These are phyloP conservation scores for Hevea brasiliensis DNA, from an alignment of 345 rosid species.

Conservation along the genomic window DNA sequence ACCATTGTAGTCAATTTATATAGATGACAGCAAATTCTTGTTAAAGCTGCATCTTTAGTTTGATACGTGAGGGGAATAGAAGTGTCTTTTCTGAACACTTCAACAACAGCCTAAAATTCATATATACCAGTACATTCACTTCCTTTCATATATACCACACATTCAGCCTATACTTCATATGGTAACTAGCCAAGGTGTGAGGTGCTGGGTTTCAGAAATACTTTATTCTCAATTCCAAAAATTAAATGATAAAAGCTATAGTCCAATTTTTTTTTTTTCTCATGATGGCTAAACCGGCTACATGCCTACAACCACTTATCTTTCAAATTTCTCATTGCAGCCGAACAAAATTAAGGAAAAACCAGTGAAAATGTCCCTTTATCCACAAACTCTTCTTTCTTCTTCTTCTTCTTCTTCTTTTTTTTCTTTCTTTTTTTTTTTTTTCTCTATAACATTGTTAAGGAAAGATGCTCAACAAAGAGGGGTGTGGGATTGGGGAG, in stretches of 20 bases:
- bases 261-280: no score
- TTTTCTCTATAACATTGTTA: no score
- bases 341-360: not conserved
- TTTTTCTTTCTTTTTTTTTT: not conserved
- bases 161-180: not conserved
- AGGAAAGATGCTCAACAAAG: no score
- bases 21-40: not conserved
- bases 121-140: not conserved
- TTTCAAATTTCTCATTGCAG: not conserved
- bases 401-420: not conserved
- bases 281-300: not conserved
- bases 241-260: no score
- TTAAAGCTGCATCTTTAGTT: not conserved
- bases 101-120: not conserved
- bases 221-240: not conserved
- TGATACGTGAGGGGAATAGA: not conserved
- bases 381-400: no score
- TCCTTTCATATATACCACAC: not conserved
- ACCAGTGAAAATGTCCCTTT: not conserved
- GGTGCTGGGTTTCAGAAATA: not conserved
- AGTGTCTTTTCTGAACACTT: not conserved
- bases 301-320: not conserved
- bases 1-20: not conserved
- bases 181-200: not conserved
- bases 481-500: no score